Base-by-base conservation (phyloP, 495 filamentous ascomycete species). In the Lepidopterella palustris region DNA sequence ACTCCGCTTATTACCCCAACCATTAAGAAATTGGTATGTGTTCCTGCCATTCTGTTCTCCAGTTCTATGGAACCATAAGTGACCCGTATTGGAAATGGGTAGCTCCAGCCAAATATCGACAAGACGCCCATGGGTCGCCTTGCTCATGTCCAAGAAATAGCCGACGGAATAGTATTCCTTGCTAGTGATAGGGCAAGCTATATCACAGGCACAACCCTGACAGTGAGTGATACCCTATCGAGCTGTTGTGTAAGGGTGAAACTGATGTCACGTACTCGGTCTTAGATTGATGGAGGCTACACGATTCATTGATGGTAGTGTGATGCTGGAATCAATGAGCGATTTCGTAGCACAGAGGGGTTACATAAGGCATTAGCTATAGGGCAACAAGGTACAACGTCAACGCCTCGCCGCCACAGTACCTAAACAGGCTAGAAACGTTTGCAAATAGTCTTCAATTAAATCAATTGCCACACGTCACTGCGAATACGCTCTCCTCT, bases 181-280 rank as follows among this genome's bases (percentile, higher is more conserved):
- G 67, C 65, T 15, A 68, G 70, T 31, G 59, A 65, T 6, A 70
- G 71, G 68, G 70, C 70, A 24, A 77, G 74, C 56, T 78, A 68
- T 45, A 73, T 78, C 67, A 60, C 59, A 2, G 66, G 66, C 11
- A 45, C 49, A 6, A 62, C 60, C 5, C 20, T 68, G 35, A 50
- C 62, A 5, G 59, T 68, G 1, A 63, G 65, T 55, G 66, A 59
- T 21, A 5, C 21, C 45, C n/a, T 21, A 1, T n/a, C n/a, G n/a
- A 21, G 10, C 21, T 11, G 23, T 49, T 49, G 15, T 10, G 21
- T 20, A 49, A 49, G n/a, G 10, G 45, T 6, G 3, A 2, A 21
- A 3, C n/a, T 49, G 21, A 18, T 24, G 24, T 21, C 23, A 21
- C 15, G 45, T 49, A 21, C n/a, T n/a, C n/a, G 15, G 6, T 35